phyloP scores from a whole-genome alignment of 805 yeast genomes.

The Candida pseudoglaebosa region DNA sequence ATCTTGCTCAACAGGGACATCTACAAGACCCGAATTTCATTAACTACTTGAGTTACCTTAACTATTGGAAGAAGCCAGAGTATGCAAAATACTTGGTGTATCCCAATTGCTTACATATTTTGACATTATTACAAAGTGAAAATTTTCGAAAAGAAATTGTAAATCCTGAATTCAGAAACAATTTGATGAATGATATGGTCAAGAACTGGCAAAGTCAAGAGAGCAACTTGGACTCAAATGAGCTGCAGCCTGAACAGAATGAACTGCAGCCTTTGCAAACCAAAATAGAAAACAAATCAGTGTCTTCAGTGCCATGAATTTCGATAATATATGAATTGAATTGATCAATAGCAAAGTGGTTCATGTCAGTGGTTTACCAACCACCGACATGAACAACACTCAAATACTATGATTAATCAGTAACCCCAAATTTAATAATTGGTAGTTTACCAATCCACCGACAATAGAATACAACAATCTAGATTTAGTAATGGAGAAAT shows the following conservation, averaged over 20 bases:
- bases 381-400: too few species aligned
- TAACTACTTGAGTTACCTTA: slow-evolving; percentile 72
- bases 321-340: too few species aligned
- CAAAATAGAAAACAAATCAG: too few species aligned
- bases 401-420: too few species aligned
- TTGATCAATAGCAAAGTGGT: too few species aligned
- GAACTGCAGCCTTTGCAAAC: neutral
- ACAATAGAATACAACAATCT: too few species aligned
- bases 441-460: too few species aligned
- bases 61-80: slow-evolving; percentile 78
- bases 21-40: slow-evolving; percentile 69
- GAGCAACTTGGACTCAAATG: neutral
- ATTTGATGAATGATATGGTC: slow-evolving; percentile 73
- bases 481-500: too few species aligned
- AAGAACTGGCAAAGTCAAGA: slow-evolving; percentile 54
- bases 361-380: too few species aligned
- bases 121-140: slow-evolving; percentile 56
- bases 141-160: slow-evolving; percentile 54
- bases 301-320: too few species aligned
- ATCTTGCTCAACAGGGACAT: slow-evolving; percentile 78
- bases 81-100: slow-evolving; percentile 70
- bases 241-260: neutral
- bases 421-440: too few species aligned
- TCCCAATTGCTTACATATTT: slow-evolving; percentile 83
- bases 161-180: slow-evolving; percentile 53